phyloP scores from a whole-genome alignment of 345 rosid genomes.

The Populus tremula region DNA sequence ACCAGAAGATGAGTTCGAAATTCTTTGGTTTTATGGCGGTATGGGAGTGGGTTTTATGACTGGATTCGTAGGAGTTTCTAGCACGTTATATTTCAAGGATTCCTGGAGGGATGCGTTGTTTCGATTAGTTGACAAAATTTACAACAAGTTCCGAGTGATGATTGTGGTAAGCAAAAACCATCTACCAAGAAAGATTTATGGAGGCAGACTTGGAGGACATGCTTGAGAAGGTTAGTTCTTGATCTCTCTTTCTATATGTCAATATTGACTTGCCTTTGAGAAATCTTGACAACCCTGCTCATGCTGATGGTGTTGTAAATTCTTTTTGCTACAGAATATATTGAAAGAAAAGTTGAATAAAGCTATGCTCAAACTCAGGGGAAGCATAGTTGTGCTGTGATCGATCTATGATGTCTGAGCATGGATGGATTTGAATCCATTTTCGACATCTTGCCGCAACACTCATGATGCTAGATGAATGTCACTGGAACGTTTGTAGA shows the following conservation, averaged over 20 bases:
- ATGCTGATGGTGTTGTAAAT: no score
- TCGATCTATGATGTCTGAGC: no score
- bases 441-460: no score
- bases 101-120: slow-evolving; percentile 14
- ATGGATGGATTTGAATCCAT: no score
- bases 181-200: neutral
- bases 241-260: neutral
- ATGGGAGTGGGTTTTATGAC: neutral
- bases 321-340: no score
- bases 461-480: no score
- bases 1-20: neutral
- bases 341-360: no score
- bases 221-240: neutral
- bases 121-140: neutral
- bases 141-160: neutral
- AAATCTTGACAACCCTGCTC: no score
- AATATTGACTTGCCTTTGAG: no score
- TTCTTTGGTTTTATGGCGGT: neutral
- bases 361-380: no score
- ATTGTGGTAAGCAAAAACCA: neutral
- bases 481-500: no score
- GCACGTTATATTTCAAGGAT: neutral
- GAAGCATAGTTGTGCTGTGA: no score
- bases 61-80: slow-evolving; percentile 11
- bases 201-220: neutral